Conservation (phyloP, 164 flowering plant species). For the Stephania cephalantha region DNA sequence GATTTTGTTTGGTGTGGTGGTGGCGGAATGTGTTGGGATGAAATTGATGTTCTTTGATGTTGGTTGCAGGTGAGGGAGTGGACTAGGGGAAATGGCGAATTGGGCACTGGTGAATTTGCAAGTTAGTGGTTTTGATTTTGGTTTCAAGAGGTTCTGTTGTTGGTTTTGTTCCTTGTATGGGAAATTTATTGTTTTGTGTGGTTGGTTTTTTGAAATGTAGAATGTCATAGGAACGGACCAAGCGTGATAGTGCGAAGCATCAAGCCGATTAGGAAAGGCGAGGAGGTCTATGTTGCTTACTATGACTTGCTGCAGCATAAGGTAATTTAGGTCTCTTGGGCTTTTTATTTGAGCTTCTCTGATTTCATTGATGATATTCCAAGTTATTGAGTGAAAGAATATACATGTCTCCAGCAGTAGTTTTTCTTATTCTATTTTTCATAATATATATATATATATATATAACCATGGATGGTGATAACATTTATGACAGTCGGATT, state of each 20-base stretch:
- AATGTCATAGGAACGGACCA: constrained; percentile 36
- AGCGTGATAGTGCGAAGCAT: constrained; percentile 51
- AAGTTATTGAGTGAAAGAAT: too few relatives aligned
- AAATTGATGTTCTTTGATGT: background rate
- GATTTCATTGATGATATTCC: too few relatives aligned
- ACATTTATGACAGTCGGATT: too few relatives aligned
- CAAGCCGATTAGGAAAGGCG: constrained; percentile 48
- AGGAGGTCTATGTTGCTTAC: constrained; percentile 56
- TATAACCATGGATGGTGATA: too few relatives aligned
- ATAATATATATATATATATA: too few relatives aligned
- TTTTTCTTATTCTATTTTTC: too few relatives aligned
- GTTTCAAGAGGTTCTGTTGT: background rate
- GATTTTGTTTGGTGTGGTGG: background rate
- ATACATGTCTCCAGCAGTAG: too few relatives aligned
- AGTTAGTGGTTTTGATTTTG: constrained; percentile 6
- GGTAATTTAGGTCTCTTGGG: constrained; percentile 27
- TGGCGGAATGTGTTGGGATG: background rate
- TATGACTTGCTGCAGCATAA: constrained; percentile 64
- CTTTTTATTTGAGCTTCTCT: background rate
- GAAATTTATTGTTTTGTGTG: background rate
- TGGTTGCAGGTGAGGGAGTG: constrained; percentile 19
- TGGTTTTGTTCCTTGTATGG: background rate
- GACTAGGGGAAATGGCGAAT: constrained; percentile 13
- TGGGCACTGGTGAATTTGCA: constrained; percentile 11
- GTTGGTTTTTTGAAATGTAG: constrained; percentile 16